Evolutionary conservation across 495 filamentous ascomycete species (phyloP).

Genomic region (Cladorrhinum samala): DNA sequence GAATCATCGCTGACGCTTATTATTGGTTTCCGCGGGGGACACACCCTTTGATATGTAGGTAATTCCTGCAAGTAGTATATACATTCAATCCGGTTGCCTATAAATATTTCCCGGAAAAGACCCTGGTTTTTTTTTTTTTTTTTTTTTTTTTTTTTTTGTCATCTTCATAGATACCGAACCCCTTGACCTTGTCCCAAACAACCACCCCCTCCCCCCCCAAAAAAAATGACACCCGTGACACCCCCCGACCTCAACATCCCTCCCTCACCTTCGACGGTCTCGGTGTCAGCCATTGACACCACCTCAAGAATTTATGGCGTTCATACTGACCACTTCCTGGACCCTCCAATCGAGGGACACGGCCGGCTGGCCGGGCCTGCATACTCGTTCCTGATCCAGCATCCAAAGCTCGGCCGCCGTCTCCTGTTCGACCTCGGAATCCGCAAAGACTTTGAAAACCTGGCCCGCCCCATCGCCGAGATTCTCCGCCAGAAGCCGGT

Average conservation of each 20-base stretch:
- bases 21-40: no score
- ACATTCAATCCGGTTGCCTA: no score
- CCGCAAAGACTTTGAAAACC: conserved; percentile 45
- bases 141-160: no score
- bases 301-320: conserved; percentile 34
- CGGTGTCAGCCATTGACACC: conserved; percentile 52
- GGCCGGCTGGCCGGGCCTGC: conserved; percentile 35
- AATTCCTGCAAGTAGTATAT: no score
- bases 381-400: conserved; percentile 52
- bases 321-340: conserved; percentile 27
- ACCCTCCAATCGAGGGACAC: conserved; percentile 39
- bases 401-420: conserved; percentile 35
- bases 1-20: no score
- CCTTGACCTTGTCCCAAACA: no score
- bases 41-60: no score
- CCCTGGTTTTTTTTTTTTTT: no score
- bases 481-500: conserved; percentile 17
- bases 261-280: conserved; percentile 38
- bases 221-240: no score
- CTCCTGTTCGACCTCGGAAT: conserved; percentile 56
- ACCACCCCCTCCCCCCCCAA: no score
- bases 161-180: no score
- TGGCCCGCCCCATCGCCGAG: conserved; percentile 36
- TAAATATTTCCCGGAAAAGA: no score
- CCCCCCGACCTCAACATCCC: conserved; percentile 48